A percentile compares a stretch with the other conserved stretches of the same genome.
Evolutionary conservation across 768 basidiomycete genomes (phyloP).

Genomic region (Amanita pallidorosea): DNA sequence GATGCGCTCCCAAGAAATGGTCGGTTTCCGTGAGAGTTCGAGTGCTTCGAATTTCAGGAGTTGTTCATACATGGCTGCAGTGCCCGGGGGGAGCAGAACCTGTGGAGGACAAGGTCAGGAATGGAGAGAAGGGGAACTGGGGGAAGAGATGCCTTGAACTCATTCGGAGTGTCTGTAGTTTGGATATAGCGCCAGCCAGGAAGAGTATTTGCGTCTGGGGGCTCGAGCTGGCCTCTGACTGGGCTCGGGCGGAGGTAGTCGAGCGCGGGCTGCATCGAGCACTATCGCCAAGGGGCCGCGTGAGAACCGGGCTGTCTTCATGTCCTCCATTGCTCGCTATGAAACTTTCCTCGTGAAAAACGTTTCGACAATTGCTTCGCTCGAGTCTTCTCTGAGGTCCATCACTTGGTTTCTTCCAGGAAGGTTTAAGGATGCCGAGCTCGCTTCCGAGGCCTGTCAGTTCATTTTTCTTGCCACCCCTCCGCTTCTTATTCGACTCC

Average conservation of each 20-base stretch:
- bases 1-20: constrained; percentile 57
- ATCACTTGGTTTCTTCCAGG: constrained; percentile 95
- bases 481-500: constrained; percentile 8
- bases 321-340: constrained; percentile 65
- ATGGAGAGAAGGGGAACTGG: background rate
- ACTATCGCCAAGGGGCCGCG: background rate
- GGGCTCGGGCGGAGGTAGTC: constrained; percentile 55
- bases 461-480: constrained; percentile 15
- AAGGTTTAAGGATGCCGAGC: constrained; percentile 93
- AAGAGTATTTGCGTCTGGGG: constrained; percentile 44
- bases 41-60: constrained; percentile 50
- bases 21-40: constrained; percentile 48
- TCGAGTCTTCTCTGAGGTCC: constrained; percentile 83
- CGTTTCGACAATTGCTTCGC: constrained; percentile 72
- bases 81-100: constrained; percentile 62
- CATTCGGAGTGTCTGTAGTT: constrained; percentile 66
- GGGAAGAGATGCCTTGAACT: constrained; percentile 46
- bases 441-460: constrained; percentile 90
- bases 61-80: constrained; percentile 54
- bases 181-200: constrained; percentile 63
- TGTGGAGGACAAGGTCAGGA: constrained; percentile 13
- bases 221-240: constrained; percentile 66
- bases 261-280: constrained; percentile 17
- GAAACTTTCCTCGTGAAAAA: constrained; percentile 80
- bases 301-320: constrained; percentile 16